Base-by-base conservation (phyloP, 2,329 filamentous ascomycete genomes). In the Dactylonectria macrodidyma region DNA sequence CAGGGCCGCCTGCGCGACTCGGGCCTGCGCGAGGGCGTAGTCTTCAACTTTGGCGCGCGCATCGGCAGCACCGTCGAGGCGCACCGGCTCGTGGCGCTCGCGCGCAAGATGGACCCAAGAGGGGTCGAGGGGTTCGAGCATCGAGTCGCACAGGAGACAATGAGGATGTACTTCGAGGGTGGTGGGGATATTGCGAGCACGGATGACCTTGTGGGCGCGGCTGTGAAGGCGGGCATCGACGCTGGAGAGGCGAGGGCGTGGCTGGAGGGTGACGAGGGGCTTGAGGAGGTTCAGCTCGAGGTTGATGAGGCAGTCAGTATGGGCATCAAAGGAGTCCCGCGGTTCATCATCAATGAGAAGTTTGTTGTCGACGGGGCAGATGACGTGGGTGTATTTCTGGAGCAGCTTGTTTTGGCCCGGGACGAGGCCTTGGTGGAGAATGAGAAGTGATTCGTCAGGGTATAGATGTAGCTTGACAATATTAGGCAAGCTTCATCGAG, bases 291-390 rank as follows among this genome's bases (percentile, higher is more conserved):
- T 26, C 89, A 91, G 76, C 73, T 73, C 46, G 87, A 91, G 75
- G 89, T 89, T 6, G 76, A 81, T 33, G 81, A 85, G 71, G 86
- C 89, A 46, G 85, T 85, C 72, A 78, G 77, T 9, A 84, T 86
- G 75, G 82, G 82, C 10, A 76, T 95, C 46, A 85, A 81, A 61
- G 92, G 92, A 1, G 93, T 96, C 68, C 93, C 93, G 7, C 89
- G 93, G 78, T 95, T 94, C 78, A 89, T 89, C 12, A 87, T 96
- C 69, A 91, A 95, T 75, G 90, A 85, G 2, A 84, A 83, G 72
- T 91, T 90, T 79, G 87, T 91, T 72, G 79, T 95, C 34, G 87
- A 90, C 33, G 93, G 93, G 1, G 93, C 93, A 1, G 90, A 95
- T 81, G 92, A 94, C 66, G 86, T 90, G 2, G 83, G 85, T 52